Evolutionary conservation across 148 eudicot species (phyloP).

Genomic region (Arctostaphylos glauca): DNA sequence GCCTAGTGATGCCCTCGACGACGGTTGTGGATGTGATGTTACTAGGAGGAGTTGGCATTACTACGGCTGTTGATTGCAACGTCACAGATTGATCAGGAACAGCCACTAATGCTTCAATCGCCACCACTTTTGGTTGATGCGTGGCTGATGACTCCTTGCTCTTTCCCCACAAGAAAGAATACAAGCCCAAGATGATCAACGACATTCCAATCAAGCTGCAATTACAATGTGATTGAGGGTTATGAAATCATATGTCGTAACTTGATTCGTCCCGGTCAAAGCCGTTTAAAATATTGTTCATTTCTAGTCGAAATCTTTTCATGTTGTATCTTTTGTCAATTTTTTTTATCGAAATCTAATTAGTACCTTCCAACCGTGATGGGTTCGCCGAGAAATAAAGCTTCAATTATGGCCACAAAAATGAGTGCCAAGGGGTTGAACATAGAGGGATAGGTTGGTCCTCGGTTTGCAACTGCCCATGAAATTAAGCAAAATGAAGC

Average conservation of each 20-base stretch:
- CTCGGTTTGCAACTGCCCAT: slow-evolving; percentile 50
- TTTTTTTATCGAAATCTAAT: too few relatives aligned
- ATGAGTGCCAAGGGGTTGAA: slow-evolving; percentile 55
- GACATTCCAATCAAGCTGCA: slow-evolving; percentile 66
- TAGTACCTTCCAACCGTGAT: slow-evolving; percentile 47
- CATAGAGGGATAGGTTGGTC: slow-evolving; percentile 74
- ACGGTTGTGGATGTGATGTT: neutral
- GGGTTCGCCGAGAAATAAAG: slow-evolving; percentile 41
- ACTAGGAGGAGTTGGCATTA: slow-evolving; percentile 17
- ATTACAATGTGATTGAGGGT: neutral
- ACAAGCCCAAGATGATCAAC: slow-evolving; percentile 48
- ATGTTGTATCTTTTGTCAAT: too few relatives aligned
- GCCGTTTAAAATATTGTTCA: too few relatives aligned
- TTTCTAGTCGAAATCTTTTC: too few relatives aligned
- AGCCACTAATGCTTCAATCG: neutral
- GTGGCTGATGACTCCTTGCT: slow-evolving; percentile 26
- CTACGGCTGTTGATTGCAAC: slow-evolving; percentile 15
- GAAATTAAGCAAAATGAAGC: slow-evolving; percentile 47
- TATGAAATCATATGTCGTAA: too few relatives aligned
- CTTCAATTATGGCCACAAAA: slow-evolving; percentile 49
- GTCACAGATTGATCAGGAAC: neutral
- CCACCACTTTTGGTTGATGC: slow-evolving; percentile 4
- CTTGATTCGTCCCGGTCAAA: too few relatives aligned
- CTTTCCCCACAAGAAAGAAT: slow-evolving; percentile 56
- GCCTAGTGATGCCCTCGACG: neutral